Percentiles rank a stretch among this genome's conserved stretches.
Conservation (phyloP, 768 basidiomycete genomes). For the Suillus luteus region DNA sequence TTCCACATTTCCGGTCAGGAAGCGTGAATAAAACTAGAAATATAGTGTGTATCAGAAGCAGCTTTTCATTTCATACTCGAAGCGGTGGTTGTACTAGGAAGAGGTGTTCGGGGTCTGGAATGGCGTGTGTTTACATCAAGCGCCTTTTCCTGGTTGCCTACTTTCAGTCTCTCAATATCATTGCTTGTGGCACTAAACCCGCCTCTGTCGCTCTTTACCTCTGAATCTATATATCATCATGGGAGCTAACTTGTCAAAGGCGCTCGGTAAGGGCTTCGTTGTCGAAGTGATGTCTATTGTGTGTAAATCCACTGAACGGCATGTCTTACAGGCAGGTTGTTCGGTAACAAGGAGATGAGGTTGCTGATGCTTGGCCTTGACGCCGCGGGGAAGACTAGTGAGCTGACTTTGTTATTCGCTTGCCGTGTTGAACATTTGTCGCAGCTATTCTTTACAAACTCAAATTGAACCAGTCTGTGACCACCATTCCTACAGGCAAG, state of each 20-base stretch:
- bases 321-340: conserved; percentile 73
- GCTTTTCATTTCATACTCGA: background rate
- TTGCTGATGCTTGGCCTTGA: conserved; percentile 96
- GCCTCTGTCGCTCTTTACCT: conserved; percentile 67
- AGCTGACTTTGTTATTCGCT: conserved; percentile 35
- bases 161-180: conserved; percentile 26
- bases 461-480: conserved; percentile 98
- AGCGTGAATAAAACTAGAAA: background rate
- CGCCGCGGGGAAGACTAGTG: conserved; percentile 98
- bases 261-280: conserved; percentile 55
- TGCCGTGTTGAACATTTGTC: conserved; percentile 14
- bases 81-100: background rate
- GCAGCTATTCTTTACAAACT: conserved; percentile 98
- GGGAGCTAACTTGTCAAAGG: conserved; percentile 89
- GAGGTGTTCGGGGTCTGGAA: conserved; percentile 33
- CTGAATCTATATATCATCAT: conserved; percentile 44
- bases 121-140: conserved; percentile 16
- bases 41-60: conserved; percentile 1
- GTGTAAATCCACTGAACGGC: conserved; percentile 12
- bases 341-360: conserved; percentile 99
- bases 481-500: conserved; percentile 93
- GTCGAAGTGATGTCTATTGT: background rate
- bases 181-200: conserved; percentile 35
- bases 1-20: background rate
- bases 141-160: conserved; percentile 5